Percentiles rank a stretch among this genome's conserved stretches.
Evolutionary conservation across 257 asterid genomes (phyloP).

Genomic region (Schizonepeta tenuifolia): DNA sequence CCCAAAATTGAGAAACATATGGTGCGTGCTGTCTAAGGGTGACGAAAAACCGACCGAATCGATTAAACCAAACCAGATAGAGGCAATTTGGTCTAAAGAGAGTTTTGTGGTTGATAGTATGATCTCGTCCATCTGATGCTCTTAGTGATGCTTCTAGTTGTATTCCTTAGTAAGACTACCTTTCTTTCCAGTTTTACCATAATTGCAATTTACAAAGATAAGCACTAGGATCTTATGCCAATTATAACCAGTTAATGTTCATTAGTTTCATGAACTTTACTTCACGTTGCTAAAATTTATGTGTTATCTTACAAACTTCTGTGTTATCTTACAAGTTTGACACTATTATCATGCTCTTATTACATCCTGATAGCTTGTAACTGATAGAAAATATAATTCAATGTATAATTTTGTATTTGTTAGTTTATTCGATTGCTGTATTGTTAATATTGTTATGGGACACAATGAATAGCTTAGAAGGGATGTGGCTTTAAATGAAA

Average conservation of each 20-base stretch:
- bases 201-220: neutral
- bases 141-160: neutral
- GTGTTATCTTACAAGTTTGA: neutral
- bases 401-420: neutral
- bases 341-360: neutral
- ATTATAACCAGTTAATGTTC: neutral
- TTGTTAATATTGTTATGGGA: neutral
- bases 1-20: neutral
- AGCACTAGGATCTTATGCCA: slow-evolving; percentile 1
- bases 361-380: neutral
- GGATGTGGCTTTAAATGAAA: neutral
- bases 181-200: neutral
- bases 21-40: neutral
- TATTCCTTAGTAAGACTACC: neutral
- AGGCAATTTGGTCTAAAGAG: neutral
- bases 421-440: slow-evolving; percentile 3
- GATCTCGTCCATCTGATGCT: neutral
- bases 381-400: neutral
- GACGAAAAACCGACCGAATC: too few species aligned
- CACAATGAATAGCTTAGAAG: neutral
- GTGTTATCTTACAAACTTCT: neutral
- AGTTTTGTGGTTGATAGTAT: neutral
- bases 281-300: neutral
- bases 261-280: neutral
- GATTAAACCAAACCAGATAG: too few species aligned